Evolutionary conservation across 106 monocot species (phyloP).

Genomic region (Gastrodia elata): DNA sequence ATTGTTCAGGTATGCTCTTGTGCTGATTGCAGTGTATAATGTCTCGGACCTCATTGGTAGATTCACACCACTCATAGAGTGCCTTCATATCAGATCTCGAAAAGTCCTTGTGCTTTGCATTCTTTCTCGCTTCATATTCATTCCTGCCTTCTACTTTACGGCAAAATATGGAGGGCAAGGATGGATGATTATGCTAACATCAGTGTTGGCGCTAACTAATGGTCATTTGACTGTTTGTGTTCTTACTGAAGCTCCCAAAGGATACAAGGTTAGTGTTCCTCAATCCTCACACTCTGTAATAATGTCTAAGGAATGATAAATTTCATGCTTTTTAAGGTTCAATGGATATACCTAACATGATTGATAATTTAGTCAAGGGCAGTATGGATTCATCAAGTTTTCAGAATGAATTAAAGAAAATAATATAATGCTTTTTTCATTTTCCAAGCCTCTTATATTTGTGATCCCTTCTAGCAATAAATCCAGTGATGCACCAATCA

Average conservation of each 20-base stretch:
- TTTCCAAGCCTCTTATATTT: too few species aligned
- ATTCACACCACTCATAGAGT: constrained; percentile 33
- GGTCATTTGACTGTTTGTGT: constrained; percentile 58
- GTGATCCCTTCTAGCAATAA: too few species aligned
- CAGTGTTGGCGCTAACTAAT: constrained; percentile 40
- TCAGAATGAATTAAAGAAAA: too few species aligned
- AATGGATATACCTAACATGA: too few species aligned
- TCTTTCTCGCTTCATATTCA: constrained; percentile 36
- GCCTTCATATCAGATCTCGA: constrained; percentile 32
- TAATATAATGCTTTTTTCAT: too few species aligned
- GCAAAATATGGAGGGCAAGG: constrained; percentile 47
- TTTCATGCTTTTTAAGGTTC: too few species aligned
- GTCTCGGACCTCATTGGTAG: constrained; percentile 57
- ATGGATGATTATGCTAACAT: constrained; percentile 52
- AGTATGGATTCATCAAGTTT: too few species aligned
- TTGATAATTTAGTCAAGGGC: too few species aligned
- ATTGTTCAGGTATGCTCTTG: constrained; percentile 46
- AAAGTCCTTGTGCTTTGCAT: constrained; percentile 24
- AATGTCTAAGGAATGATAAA: too few species aligned
- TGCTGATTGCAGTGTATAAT: constrained; percentile 63
- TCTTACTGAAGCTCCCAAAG: constrained; percentile 37
- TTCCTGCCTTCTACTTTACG: constrained; percentile 65
- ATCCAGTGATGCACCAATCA: too few species aligned
- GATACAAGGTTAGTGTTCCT: constrained; percentile 35
- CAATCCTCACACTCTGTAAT: too few species aligned